A percentile compares a stretch with the other conserved stretches of the same genome.
Conservation (phyloP, 768 basidiomycete genomes). For the Kwoniella botswanensis region DNA sequence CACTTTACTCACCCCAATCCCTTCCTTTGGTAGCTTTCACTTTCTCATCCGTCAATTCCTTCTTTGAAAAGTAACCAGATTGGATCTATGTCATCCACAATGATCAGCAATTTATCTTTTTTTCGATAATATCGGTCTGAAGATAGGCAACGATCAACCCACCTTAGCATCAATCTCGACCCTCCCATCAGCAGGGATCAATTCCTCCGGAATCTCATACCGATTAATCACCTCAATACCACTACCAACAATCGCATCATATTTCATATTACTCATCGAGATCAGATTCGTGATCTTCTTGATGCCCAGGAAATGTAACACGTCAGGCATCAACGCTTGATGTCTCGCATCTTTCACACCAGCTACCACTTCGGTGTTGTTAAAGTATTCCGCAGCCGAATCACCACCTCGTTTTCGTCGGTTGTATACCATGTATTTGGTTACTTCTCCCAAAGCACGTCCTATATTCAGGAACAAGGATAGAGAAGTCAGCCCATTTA, state of each 20-base stretch:
- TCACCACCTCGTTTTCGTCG: conserved; percentile 93
- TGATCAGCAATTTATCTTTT: neutral
- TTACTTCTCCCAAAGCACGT: conserved; percentile 89
- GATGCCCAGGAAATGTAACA: conserved; percentile 92
- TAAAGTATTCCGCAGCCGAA: conserved; percentile 90
- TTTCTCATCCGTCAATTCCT: conserved; percentile 65
- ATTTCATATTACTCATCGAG: conserved; percentile 69
- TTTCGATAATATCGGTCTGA: no score
- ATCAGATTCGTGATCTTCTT: conserved; percentile 88
- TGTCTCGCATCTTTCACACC: conserved; percentile 66
- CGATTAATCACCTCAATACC: conserved; percentile 77
- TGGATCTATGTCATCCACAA: conserved; percentile 59
- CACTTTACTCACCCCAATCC: conserved; percentile 44
- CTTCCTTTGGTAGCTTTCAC: conserved; percentile 46
- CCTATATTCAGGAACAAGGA: neutral
- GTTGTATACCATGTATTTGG: conserved; percentile 94
- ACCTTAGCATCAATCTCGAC: conserved; percentile 98
- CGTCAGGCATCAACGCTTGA: conserved; percentile 81
- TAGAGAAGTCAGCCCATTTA: no score
- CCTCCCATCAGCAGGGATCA: conserved; percentile 76
- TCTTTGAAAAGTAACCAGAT: conserved; percentile 87
- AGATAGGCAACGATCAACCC: no score
- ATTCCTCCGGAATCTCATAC: conserved; percentile 88
- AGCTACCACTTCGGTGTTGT: conserved; percentile 87
- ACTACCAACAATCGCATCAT: conserved; percentile 86